Percentiles rank a stretch among this genome's conserved stretches.
These are phyloP conservation scores for Euphorbia corollata DNA, from an alignment of 441 rosid genomes.

Conservation along the genomic window DNA sequence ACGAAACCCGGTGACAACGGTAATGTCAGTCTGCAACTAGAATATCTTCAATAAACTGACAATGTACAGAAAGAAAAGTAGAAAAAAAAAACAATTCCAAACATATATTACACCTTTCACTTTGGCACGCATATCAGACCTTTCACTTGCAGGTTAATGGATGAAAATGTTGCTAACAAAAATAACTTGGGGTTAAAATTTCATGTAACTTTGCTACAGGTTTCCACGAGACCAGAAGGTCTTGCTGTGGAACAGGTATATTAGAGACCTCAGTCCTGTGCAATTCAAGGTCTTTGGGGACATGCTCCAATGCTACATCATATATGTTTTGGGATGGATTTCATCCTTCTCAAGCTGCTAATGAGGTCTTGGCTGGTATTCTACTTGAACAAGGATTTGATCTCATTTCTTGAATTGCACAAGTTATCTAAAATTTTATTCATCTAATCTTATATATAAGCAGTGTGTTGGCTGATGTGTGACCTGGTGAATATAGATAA, in stretches of 20 bases:
- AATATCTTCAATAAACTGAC: constrained; percentile 6
- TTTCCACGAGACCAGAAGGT: constrained; percentile 76
- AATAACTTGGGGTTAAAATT: neutral
- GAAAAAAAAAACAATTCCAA: neutral
- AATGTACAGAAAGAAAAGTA: neutral
- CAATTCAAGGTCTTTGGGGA: constrained; percentile 58
- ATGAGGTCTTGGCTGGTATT: constrained; percentile 56
- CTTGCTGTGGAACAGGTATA: constrained; percentile 91
- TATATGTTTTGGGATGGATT: constrained; percentile 82
- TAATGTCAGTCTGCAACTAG: constrained; percentile 28
- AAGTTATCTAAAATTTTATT: constrained; percentile 7
- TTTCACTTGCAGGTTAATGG: neutral
- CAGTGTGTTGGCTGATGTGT: constrained; percentile 10
- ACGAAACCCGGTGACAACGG: constrained; percentile 56
- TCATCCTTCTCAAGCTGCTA: constrained; percentile 91
- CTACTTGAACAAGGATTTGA: constrained; percentile 66
- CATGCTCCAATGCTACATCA: constrained; percentile 34
- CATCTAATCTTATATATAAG: constrained; percentile 15
- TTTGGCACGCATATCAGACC: neutral
- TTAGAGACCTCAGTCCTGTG: constrained; percentile 80
- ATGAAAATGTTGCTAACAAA: neutral
- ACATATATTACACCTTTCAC: neutral
- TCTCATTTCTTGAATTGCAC: constrained; percentile 55
- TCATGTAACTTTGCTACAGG: constrained; percentile 33
- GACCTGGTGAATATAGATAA: neutral